phyloP scores from a whole-genome alignment of 306 rosid species.

The Sesbania bispinosa region DNA sequence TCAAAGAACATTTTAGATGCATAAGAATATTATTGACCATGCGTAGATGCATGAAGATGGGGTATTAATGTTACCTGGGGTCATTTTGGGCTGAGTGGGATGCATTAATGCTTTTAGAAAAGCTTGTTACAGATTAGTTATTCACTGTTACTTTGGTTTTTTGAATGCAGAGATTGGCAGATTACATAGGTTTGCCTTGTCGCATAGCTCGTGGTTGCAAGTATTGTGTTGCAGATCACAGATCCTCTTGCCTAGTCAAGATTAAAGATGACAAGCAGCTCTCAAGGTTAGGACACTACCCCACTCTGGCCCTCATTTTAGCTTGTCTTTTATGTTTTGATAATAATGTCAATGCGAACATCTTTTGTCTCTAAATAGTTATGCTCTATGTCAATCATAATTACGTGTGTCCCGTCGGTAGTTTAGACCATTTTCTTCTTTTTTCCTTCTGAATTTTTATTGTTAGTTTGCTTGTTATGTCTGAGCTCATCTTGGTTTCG shows the following conservation, averaged over 20 bases:
- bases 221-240: constrained; percentile 91
- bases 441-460: too few relatives aligned
- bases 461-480: not conserved
- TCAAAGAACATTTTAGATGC: not conserved
- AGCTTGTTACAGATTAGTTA: not conserved
- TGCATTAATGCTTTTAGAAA: not conserved
- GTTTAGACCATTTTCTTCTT: not conserved
- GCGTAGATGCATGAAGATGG: not conserved
- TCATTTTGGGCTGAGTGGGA: not conserved
- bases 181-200: constrained; percentile 92
- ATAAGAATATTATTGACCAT: not conserved
- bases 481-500: not conserved
- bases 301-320: not conserved
- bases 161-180: constrained; percentile 84
- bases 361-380: not conserved
- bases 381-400: not conserved
- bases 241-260: constrained; percentile 92
- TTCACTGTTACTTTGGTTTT: constrained; percentile 3
- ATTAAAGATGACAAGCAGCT: constrained; percentile 64
- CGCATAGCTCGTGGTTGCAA: constrained; percentile 97
- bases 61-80: not conserved
- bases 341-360: not conserved
- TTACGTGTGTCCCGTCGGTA: constrained; percentile 30
- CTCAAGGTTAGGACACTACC: constrained; percentile 49
- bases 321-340: not conserved